These are phyloP conservation scores for Teratosphaeria destructans DNA, from an alignment of 2,329 filamentous ascomycete species.

Conservation along the genomic window DNA sequence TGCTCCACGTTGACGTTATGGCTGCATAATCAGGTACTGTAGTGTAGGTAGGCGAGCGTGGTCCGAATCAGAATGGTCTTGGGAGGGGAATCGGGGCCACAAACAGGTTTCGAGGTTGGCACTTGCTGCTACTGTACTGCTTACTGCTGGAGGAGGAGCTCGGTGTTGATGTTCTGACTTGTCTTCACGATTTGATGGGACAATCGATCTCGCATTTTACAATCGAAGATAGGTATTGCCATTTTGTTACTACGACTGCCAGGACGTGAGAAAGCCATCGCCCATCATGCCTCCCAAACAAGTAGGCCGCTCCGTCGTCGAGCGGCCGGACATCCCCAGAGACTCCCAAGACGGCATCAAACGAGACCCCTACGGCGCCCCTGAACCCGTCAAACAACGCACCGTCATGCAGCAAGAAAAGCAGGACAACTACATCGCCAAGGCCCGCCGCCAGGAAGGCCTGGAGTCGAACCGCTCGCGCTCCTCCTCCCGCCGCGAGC, in stretches of 20 bases:
- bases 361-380: neutral
- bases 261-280: neutral
- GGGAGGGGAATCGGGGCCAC: neutral
- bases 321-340: slow-evolving; percentile 16
- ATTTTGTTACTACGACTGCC: neutral
- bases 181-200: neutral
- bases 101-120: neutral
- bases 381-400: slow-evolving; percentile 24
- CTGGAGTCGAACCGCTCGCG: slow-evolving; percentile 35
- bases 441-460: slow-evolving; percentile 21
- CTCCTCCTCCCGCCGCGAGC: slow-evolving; percentile 37
- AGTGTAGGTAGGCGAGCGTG: neutral
- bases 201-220: neutral
- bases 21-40: neutral
- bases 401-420: slow-evolving; percentile 39
- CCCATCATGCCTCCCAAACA: neutral
- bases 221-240: neutral
- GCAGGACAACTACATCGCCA: slow-evolving; percentile 28
- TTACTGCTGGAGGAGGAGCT: neutral
- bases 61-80: neutral
- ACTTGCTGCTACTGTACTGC: neutral
- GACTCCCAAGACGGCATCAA: slow-evolving; percentile 9
- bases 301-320: slow-evolving; percentile 6
- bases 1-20: neutral
- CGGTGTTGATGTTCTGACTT: neutral